These are phyloP conservation scores for Phytophthora meadii DNA, from an alignment of 352 stramenopile species.

Conservation along the genomic window DNA sequence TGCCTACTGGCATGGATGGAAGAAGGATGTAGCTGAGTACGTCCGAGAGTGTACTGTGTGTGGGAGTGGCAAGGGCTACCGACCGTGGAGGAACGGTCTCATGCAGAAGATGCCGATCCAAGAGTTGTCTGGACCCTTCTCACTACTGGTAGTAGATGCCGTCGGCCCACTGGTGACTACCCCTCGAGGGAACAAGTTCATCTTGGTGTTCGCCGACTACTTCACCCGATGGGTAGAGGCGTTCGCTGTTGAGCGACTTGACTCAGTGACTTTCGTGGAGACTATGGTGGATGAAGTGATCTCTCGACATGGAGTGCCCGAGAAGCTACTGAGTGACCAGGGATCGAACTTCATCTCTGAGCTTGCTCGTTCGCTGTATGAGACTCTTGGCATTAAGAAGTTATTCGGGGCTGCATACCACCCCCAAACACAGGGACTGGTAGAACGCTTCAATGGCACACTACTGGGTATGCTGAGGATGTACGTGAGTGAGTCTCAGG, in stretches of 20 bases:
- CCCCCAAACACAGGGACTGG: constrained; percentile 6
- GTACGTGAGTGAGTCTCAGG: no score
- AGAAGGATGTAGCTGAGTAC: neutral
- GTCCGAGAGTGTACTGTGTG: neutral
- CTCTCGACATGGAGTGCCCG: neutral
- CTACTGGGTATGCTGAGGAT: no score
- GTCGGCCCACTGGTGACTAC: neutral
- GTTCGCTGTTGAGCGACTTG: no score
- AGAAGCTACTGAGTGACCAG: constrained; percentile 6
- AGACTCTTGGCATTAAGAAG: constrained; percentile 14
- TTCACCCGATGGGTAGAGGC: no score
- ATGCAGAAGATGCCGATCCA: no score
- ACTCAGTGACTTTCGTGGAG: no score
- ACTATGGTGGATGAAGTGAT: neutral
- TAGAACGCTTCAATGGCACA: neutral
- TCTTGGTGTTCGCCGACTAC: no score
- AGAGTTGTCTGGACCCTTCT: neutral
- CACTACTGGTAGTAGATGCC: constrained; percentile 8
- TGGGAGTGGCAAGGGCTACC: neutral
- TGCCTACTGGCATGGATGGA: no score
- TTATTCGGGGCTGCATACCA: constrained; percentile 4
- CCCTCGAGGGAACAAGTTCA: constrained; percentile 1
- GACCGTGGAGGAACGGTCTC: neutral
- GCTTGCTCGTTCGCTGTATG: constrained; percentile 3
- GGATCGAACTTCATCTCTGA: constrained; percentile 9